Base-by-base conservation (phyloP, 1,284 basidiomycete genomes). In the Apiotrichum gracile region DNA sequence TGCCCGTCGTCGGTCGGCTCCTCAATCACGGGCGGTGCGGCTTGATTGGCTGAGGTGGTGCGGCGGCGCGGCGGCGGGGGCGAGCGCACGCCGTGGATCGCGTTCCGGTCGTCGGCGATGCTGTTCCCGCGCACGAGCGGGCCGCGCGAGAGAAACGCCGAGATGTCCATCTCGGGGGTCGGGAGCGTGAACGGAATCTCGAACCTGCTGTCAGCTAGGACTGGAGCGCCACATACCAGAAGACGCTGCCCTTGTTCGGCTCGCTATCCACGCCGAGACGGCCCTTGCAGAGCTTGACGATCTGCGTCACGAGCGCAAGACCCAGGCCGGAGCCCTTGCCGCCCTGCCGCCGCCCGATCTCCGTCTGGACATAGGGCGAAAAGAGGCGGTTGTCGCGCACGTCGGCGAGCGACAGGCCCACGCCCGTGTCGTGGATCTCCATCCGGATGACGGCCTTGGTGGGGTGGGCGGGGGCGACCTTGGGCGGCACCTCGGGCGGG, bases 311-410 rank as follows among this genome's bases (percentile, higher is more conserved):
- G 16, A 93, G 80, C 2, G 89, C 89, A 21, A 93, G 72, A 14
- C 90, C 90, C 24, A 91, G 77, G 5, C 89, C 89, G 0, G 87
- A 89, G 4, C 89, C 89, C 76, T 91, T 91, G 10, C 87, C 88
- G 55, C 87, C 81, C 76, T 92, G 90, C 63, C 84, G 80, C 52
- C 86, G 80, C 6, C 89, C 89, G 39, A 77, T 74, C 51, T 77
- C 77, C 5, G 76, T 78, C 52, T 77, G 72, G 25, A 73, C 68
- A 55, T 72, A 74, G 1, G 72, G 69, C 33, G 72, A 70, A 64
- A 74, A 74, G 21, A 74, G 59, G 6, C 67, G 64, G 44, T 72
- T 67, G 47, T 86, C 81, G 0, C 81, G 78, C 72, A 92, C 84
- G 69, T 92, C 90, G 61, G 78, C 78, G 41, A 79, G 67, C 37